These are phyloP conservation scores for Daldinia sp. DNA, from an alignment of 2,329 filamentous ascomycete genomes.

Conservation along the genomic window DNA sequence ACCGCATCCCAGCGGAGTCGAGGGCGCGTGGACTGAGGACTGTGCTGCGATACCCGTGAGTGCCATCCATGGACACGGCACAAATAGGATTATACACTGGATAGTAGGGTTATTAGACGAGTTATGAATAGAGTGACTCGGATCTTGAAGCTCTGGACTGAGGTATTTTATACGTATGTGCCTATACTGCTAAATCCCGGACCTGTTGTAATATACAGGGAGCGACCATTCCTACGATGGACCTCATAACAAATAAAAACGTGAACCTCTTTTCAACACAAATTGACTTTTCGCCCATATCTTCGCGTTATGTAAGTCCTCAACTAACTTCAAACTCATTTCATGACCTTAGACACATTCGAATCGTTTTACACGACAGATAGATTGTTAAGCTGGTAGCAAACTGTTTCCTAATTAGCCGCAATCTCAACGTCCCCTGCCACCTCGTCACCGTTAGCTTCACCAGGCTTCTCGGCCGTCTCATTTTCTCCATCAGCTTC, in stretches of 20 bases:
- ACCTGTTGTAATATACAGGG: slow-evolving; percentile 24
- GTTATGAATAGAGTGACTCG: slow-evolving; percentile 28
- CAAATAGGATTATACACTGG: slow-evolving; percentile 79
- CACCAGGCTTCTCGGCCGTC: slow-evolving; percentile 11
- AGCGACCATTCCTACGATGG: slow-evolving; percentile 1
- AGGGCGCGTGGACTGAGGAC: slow-evolving; percentile 69
- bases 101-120: slow-evolving; percentile 75
- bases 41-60: slow-evolving; percentile 85
- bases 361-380: background rate
- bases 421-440: slow-evolving; percentile 19
- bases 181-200: slow-evolving; percentile 3
- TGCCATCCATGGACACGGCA: slow-evolving; percentile 87
- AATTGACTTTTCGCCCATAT: background rate
- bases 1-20: slow-evolving; percentile 78
- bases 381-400: background rate
- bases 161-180: slow-evolving; percentile 8
- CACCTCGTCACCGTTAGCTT: background rate
- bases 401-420: slow-evolving; percentile 10
- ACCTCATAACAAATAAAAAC: slow-evolving; percentile 18
- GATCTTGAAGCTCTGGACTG: slow-evolving; percentile 3
- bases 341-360: background rate
- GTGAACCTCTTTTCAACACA: slow-evolving; percentile 12
- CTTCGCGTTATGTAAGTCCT: background rate
- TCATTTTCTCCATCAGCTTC: slow-evolving; percentile 33
- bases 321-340: background rate